These are phyloP conservation scores for Metschnikowia gelsemii DNA, from an alignment of 805 yeast genomes.

Conservation along the genomic window DNA sequence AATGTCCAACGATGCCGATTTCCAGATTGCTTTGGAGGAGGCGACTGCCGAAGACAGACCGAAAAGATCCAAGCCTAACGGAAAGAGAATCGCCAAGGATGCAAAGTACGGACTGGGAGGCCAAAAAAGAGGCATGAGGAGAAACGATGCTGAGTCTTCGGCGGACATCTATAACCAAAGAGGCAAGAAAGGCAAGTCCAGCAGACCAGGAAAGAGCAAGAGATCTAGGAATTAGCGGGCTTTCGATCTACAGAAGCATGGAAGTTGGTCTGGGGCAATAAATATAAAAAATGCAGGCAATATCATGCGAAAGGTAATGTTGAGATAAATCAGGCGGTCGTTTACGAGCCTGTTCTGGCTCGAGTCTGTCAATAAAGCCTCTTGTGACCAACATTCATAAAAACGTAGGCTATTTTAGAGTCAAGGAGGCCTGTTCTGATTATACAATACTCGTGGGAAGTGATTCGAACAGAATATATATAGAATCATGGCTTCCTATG, in stretches of 20 bases:
- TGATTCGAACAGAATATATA: too few relatives aligned
- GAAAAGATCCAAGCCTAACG: conserved; percentile 57
- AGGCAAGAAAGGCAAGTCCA: conserved; percentile 23
- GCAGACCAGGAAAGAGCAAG: conserved; percentile 46
- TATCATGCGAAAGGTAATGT: too few relatives aligned
- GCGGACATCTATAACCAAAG: conserved; percentile 48
- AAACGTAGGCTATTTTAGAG: too few relatives aligned
- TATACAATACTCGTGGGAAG: too few relatives aligned
- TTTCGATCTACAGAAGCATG: conserved; percentile 6
- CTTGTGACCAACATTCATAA: too few relatives aligned
- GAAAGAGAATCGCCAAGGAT: conserved; percentile 69
- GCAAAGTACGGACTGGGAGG: conserved; percentile 78
- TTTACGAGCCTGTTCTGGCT: too few relatives aligned
- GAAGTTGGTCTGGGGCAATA: neutral
- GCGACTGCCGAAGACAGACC: conserved; percentile 61
- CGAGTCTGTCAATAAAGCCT: too few relatives aligned
- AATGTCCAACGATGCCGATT: conserved; percentile 64
- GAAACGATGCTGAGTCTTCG: conserved; percentile 70
- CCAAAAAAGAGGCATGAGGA: conserved; percentile 67
- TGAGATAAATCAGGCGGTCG: too few relatives aligned
- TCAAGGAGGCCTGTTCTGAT: too few relatives aligned
- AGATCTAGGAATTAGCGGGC: conserved; percentile 23
- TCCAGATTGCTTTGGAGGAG: conserved; percentile 91
- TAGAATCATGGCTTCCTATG: too few relatives aligned
- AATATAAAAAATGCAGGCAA: too few relatives aligned